These are phyloP conservation scores for Lagerstroemia speciosa DNA, from an alignment of 345 rosid genomes.

Conservation along the genomic window DNA sequence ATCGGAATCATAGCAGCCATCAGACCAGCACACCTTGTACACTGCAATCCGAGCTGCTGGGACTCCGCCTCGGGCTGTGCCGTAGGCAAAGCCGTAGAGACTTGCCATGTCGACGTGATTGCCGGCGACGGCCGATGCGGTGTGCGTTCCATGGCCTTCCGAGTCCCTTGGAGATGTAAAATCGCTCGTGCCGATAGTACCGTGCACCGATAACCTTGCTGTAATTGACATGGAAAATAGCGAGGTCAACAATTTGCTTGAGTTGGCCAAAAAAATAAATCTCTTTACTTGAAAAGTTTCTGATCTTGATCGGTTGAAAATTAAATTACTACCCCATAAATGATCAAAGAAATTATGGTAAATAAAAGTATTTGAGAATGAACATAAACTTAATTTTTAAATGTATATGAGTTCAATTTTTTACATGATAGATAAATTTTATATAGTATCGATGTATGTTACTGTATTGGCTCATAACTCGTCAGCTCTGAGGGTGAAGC, in stretches of 20 bases:
- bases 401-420: too few species aligned
- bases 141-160: slow-evolving; percentile 23
- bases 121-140: slow-evolving; percentile 28
- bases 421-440: too few species aligned
- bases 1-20: slow-evolving; percentile 17
- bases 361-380: too few species aligned
- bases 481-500: too few species aligned
- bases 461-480: too few species aligned
- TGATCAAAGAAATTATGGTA: too few species aligned
- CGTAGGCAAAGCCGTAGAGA: background rate
- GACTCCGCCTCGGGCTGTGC: background rate
- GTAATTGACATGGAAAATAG: background rate
- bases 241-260: too few species aligned
- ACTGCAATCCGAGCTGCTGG: background rate
- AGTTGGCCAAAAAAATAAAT: too few species aligned
- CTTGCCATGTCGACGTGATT: slow-evolving; percentile 15
- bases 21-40: background rate
- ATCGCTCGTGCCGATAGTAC: slow-evolving; percentile 10
- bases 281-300: too few species aligned
- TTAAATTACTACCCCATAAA: too few species aligned
- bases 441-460: too few species aligned
- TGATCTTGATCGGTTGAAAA: background rate
- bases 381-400: too few species aligned
- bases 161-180: slow-evolving; percentile 16
- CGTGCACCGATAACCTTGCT: slow-evolving; percentile 16